These are phyloP conservation scores for Cercophora scortea DNA, from an alignment of 495 filamentous ascomycete genomes.

Conservation along the genomic window DNA sequence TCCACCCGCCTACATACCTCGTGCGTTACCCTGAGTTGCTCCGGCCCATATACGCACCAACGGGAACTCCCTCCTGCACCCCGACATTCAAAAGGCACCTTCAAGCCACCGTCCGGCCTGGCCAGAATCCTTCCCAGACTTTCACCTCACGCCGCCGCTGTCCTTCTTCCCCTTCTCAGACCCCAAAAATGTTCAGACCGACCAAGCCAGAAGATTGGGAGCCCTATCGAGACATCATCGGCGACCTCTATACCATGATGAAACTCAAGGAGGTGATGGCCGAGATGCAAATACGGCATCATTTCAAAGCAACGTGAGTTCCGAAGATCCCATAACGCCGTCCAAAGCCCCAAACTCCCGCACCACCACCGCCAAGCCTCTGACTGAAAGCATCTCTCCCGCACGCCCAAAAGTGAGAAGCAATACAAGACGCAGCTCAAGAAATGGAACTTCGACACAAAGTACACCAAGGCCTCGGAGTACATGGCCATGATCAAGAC, in stretches of 20 bases:
- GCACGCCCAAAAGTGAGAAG: constrained; percentile 17
- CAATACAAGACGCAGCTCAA: constrained; percentile 33
- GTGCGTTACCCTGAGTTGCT: background rate
- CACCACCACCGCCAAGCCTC: background rate
- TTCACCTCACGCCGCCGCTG: no score
- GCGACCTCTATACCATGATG: constrained; percentile 23
- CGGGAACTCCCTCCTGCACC: background rate
- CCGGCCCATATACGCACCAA: background rate
- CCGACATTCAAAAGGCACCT: background rate
- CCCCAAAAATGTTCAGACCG: constrained; percentile 12
- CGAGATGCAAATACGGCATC: constrained; percentile 19
- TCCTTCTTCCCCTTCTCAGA: no score
- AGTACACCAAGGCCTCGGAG: constrained; percentile 30
- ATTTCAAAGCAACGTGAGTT: constrained; percentile 30
- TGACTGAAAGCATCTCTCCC: background rate
- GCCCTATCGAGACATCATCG: constrained; percentile 25
- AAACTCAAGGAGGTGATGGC: constrained; percentile 30
- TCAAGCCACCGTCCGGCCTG: background rate
- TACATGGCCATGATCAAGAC: constrained; percentile 31
- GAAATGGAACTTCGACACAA: constrained; percentile 32
- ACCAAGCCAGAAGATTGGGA: constrained; percentile 31
- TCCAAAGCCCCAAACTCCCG: no score
- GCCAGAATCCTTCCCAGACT: background rate
- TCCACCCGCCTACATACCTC: no score
- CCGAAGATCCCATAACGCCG: background rate